Base-by-base conservation (phyloP, 495 filamentous ascomycete genomes). In the Penicillium manginii region DNA sequence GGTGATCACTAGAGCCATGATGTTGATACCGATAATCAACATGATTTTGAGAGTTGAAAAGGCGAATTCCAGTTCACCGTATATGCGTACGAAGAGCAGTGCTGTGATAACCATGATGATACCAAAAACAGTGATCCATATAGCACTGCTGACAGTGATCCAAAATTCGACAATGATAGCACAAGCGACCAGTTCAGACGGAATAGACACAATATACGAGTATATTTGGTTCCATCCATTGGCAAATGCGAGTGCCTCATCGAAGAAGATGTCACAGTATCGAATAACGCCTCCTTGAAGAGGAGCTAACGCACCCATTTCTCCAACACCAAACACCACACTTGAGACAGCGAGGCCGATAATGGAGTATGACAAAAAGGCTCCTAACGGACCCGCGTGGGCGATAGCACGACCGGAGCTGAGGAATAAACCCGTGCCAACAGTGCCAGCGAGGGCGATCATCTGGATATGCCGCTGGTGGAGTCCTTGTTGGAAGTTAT, bases 311-410 rank as follows among this genome's bases (percentile, higher is more conserved):
- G 71, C 60, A 11, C 58, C 48, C 51, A 73, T 61, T 52, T 73
- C 71, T 35, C 63, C 71, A 45, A 63, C 52, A 21, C 56, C 54
- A 26, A 66, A 60, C 3, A 64, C 50, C 7, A 74, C 68, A 46
- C 59, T 53, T 8, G 54, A 43, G 4, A 63, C 57, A 3, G 55
- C 45, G 32, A 66, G 39, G 11, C 71, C 70, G 21, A 71, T 61
- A 6, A 70, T 47, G 3, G 60, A 35, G 35, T 73, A 74, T 10
- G 60, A 69, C 22, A 74, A 47, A 54, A 74, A 63, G 4, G 63
- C 61, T 10, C 86, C 80, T 10, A 74, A 83, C 26, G 90, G 90
- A 2, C 86, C 86, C 55, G 81, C 82, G 52, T 75, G 70, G 21
- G 82, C 80, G 48, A 88, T 79, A 17, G 83, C 81, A 43, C 78